A percentile compares a stretch with the other conserved stretches of the same genome.
phyloP scores from a whole-genome alignment of 1,284 basidiomycete genomes.

The Ganoderma boninense region DNA sequence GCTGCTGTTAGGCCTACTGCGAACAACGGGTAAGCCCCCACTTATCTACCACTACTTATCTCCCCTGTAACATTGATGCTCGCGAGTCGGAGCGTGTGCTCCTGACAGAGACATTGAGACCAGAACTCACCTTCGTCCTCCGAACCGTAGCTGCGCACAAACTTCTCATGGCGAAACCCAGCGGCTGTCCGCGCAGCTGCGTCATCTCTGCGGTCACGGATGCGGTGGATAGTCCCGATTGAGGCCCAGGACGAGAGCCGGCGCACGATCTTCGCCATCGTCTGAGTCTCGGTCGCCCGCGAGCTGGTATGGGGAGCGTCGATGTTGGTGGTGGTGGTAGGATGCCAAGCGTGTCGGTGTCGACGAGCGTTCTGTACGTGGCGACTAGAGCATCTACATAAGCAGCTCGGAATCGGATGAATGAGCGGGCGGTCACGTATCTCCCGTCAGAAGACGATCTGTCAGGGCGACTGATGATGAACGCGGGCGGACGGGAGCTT shows the following conservation, averaged over 20 bases:
- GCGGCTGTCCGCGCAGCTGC: background rate
- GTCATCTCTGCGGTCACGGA: constrained; percentile 1
- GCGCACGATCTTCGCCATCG: constrained; percentile 12
- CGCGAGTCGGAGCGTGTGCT: background rate
- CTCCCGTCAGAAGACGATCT: constrained; percentile 3
- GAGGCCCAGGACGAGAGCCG: constrained; percentile 7
- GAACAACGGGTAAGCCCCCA: background rate
- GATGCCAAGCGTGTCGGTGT: background rate
- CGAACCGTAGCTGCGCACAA: constrained; percentile 3
- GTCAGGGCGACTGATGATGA: constrained; percentile 1
- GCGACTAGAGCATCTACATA: background rate
- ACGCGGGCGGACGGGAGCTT: background rate
- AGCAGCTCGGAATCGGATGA: constrained; percentile 4
- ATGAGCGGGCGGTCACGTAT: background rate
- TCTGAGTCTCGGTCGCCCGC: background rate
- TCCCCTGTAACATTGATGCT: background rate
- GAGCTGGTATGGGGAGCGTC: background rate
- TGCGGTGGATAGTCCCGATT: background rate
- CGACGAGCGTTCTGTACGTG: background rate
- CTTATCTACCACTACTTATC: background rate
- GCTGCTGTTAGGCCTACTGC: constrained; percentile 1
- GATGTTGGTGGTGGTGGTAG: background rate
- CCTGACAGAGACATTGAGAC: background rate
- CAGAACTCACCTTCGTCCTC: constrained; percentile 1
- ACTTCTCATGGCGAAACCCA: constrained; percentile 2